These are phyloP conservation scores for Xenoacremonium recifei DNA, from an alignment of 2,329 filamentous ascomycete species.

Conservation along the genomic window DNA sequence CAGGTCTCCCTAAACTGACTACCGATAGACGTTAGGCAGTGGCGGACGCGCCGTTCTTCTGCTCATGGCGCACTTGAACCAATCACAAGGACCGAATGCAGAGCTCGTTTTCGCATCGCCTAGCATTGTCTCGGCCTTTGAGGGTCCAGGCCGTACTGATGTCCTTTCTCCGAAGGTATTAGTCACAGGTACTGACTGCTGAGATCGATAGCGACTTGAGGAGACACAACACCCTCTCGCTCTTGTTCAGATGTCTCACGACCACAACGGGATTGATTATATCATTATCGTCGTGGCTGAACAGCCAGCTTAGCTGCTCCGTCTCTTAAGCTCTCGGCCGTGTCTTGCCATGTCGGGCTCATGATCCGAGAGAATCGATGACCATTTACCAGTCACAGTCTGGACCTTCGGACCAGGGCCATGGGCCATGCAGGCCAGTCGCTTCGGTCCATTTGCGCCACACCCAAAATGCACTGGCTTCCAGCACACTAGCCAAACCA, in stretches of 20 bases:
- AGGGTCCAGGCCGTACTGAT: too few species aligned
- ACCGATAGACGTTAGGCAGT: not conserved
- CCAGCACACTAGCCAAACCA: constrained; percentile 3
- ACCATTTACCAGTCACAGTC: too few species aligned
- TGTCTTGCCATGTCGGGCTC: constrained; percentile 1
- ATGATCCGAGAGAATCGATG: too few species aligned
- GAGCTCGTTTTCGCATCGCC: constrained; percentile 13
- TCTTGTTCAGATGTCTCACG: constrained; percentile 17
- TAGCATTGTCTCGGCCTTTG: too few species aligned
- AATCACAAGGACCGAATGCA: constrained; percentile 20
- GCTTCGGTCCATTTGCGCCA: constrained; percentile 9
- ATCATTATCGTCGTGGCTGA: not conserved
- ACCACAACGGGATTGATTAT: constrained; percentile 5
- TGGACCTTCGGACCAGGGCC: too few species aligned
- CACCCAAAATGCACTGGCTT: constrained; percentile 13
- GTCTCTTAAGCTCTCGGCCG: not conserved
- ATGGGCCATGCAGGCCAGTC: constrained; percentile 5
- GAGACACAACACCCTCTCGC: constrained; percentile 17
- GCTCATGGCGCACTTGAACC: constrained; percentile 16
- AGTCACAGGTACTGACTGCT: too few species aligned
- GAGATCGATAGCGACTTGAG: too few species aligned
- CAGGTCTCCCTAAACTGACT: constrained; percentile 16
- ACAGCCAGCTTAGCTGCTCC: not conserved
- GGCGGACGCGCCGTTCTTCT: constrained; percentile 4
- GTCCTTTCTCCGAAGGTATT: too few species aligned